Evolutionary conservation across 208 protist genomes (phyloP), one percentile per base, ranked within the genome.

Genomic region (Trypanosoma vivax): DNA sequence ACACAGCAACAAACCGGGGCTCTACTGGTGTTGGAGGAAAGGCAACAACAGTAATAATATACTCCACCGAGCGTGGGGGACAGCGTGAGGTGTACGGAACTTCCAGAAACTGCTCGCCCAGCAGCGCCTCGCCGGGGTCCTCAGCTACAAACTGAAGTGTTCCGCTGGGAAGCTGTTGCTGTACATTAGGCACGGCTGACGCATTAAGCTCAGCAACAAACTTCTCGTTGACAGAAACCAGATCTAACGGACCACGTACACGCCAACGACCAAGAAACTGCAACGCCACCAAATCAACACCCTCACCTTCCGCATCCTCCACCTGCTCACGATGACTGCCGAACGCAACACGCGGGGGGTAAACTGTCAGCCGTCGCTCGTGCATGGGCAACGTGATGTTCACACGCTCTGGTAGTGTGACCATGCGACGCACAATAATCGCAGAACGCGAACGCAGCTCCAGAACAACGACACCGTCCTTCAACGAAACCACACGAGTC

Each of bases 331-430:
- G 14, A 9, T 40, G 25, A n/a, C 41, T 46, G 52, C 16, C 24
- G 42, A n/a, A 16, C 30, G 50, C 23, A 11, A 42, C 31, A 5
- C 25, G 52, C 37, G 85, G 80, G 7, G 83, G 72, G 24, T 53
- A 3, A 21, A 91, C 73, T n/a, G 38, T 21, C 57, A 69, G 73
- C 14, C 54, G 73, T 0, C 61, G 63, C 25, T 56, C 61, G 60
- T 89, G 71, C 87, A 94, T 94, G 28, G 87, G 80, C 14, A 94
- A 56, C 43, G 71, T 56, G 5, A 90, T 43, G 6, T 39, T 29
- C 4, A 89, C 50, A 27, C 41, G 33, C 4, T 38, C 21, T 18
- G 81, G 86, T 40, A 79, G 71, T 34, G 51, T 59, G 1, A 70
- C 55, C 34, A 79, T 60, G 6, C 86, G 86, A 14, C 79, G 86